Percentiles rank a stretch among this genome's conserved stretches.
phyloP scores from a whole-genome alignment of 2,329 filamentous ascomycete species.

The Penicillium thymicola region DNA sequence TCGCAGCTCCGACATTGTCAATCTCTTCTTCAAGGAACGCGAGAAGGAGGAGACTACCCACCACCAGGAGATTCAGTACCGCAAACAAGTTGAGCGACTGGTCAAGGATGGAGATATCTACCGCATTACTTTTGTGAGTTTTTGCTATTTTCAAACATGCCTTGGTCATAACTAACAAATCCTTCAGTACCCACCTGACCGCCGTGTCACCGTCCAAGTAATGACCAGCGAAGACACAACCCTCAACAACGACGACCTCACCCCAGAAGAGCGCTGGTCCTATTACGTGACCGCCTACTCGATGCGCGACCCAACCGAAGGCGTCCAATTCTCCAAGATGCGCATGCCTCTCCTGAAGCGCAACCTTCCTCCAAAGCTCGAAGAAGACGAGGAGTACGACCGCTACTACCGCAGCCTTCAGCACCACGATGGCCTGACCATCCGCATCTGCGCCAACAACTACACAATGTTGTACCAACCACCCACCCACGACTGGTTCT shows the following conservation, averaged over 20 bases:
- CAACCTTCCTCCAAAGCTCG: slow-evolving; percentile 63
- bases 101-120: slow-evolving; percentile 92
- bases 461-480: slow-evolving; percentile 77
- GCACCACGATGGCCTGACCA: slow-evolving; percentile 65
- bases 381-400: slow-evolving; percentile 59
- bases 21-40: slow-evolving; percentile 79
- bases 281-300: slow-evolving; percentile 94
- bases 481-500: slow-evolving; percentile 69
- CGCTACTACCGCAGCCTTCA: slow-evolving; percentile 54
- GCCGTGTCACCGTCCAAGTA: slow-evolving; percentile 71
- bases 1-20: slow-evolving; percentile 85
- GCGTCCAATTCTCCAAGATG: slow-evolving; percentile 63
- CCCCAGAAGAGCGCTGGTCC: slow-evolving; percentile 69
- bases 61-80: slow-evolving; percentile 81
- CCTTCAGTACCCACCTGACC: slow-evolving; percentile 60
- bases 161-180: slow-evolving; percentile 25
- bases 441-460: slow-evolving; percentile 72
- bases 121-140: slow-evolving; percentile 82
- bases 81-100: slow-evolving; percentile 88
- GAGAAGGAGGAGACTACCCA: slow-evolving; percentile 82
- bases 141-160: background rate
- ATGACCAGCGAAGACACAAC: slow-evolving; percentile 81
- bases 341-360: slow-evolving; percentile 68
- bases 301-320: slow-evolving; percentile 83
- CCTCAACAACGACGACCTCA: slow-evolving; percentile 70